Evolutionary conservation across 106 monocot genomes (phyloP), one percentile per base, ranked within the genome.

Genomic region (Dioscorea zingiberensis): DNA sequence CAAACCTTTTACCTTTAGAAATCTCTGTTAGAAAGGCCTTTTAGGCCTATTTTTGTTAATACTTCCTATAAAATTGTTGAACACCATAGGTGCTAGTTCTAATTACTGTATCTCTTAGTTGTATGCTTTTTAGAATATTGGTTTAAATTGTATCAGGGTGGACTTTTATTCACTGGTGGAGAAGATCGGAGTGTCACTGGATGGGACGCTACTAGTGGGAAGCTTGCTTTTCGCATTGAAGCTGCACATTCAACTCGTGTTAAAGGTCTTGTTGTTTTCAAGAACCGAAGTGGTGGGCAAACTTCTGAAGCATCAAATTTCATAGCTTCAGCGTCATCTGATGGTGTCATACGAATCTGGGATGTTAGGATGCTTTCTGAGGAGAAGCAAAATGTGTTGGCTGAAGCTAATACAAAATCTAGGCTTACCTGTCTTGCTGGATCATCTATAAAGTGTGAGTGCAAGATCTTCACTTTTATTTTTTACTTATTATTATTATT

Each of bases 401-500:
- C 88, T 15, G 95, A 97, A 76, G 65, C 77, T 25, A 80, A 86
- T 61, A 91, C 95, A 58, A 88, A 88, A 59, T 88, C 95, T 23
- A 77, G 95, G 29, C 62, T 97, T 64, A 97, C 91, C 55, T 97
- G 95, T 75, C 81, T 97, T 53, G 88, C 95, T 58, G 91, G 88
- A 55, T 74, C 85, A 55, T 84, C 82, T 18, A 17, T 73, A 25
- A 91, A 81, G 75, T 87, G 94, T 94, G 67, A 91, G 94, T 80
- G 7, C 32, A 5, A 61, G 13, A 61, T 27, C 25, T 14, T 59
- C 22, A 19, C 3, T 47, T 27, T n/a, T 59, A 19, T 53, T n/a
- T n/a, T n/a, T n/a, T n/a, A n/a, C n/a, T n/a, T n/a, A n/a, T n/a
- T n/a, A n/a, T n/a, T n/a, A n/a, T 49, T 25, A 44, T 49, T 7